Percentiles rank a stretch among this genome's conserved stretches.
These are phyloP conservation scores for Tubosaeta sp. DNA, from an alignment of 768 basidiomycete species.

Conservation along the genomic window DNA sequence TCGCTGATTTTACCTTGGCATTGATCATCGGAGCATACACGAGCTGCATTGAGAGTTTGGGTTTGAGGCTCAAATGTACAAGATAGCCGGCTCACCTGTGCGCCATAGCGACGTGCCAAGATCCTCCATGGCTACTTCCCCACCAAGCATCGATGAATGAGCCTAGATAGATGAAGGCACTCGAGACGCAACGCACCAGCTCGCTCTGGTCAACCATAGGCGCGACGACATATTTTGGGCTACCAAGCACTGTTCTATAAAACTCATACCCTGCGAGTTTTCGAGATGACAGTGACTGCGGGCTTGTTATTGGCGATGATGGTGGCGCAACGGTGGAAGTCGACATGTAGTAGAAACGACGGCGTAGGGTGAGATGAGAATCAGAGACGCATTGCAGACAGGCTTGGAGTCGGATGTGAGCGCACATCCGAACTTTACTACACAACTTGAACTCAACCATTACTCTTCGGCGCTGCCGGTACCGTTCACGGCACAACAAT, in stretches of 20 bases:
- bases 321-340: not conserved
- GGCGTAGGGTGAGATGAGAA: not conserved
- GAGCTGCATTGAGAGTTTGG: conserved; percentile 43
- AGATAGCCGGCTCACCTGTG: conserved; percentile 48
- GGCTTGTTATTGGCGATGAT: not conserved
- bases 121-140: conserved; percentile 80
- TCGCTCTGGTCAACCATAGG: conserved; percentile 99
- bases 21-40: conserved; percentile 99
- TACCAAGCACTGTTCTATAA: conserved; percentile 72
- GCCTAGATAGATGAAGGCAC: not conserved
- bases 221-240: conserved; percentile 86
- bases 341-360: conserved; percentile 5
- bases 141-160: not conserved
- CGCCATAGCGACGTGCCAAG: conserved; percentile 77
- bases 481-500: too few species aligned
- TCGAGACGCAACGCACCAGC: conserved; percentile 53
- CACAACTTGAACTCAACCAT: too few species aligned
- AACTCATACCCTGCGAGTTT: conserved; percentile 81
- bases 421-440: conserved; percentile 2
- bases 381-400: conserved; percentile 7
- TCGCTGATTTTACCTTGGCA: conserved; percentile 55
- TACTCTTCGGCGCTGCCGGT: too few species aligned
- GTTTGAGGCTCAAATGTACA: too few species aligned
- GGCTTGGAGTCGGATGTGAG: not conserved
- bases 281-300: not conserved